Evolutionary conservation across 805 yeast species (phyloP).

Genomic region (Wickerhamiella allomyrinae): DNA sequence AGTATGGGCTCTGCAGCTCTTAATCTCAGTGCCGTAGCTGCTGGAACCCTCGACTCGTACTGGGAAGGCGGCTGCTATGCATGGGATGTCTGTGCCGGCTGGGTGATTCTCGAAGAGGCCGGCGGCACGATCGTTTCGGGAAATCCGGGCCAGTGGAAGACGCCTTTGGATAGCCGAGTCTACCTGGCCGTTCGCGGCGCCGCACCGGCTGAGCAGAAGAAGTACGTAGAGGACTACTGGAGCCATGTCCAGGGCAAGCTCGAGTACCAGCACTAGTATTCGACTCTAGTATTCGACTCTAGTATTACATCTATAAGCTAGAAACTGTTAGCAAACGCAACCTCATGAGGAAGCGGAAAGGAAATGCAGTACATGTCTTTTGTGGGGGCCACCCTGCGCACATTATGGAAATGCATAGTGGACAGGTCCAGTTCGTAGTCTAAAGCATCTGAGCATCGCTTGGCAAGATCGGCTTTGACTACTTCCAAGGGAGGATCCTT

Average conservation of each 20-base stretch:
- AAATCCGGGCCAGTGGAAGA: constrained; percentile 34
- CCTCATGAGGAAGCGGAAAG: constrained; percentile 40
- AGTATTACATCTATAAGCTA: too few relatives aligned
- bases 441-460: constrained; percentile 35
- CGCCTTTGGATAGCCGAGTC: constrained; percentile 37
- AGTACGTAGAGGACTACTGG: constrained; percentile 38
- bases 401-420: constrained; percentile 55
- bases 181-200: constrained; percentile 47
- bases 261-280: constrained; percentile 23
- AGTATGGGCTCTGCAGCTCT: constrained; percentile 52
- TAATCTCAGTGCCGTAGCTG: constrained; percentile 43
- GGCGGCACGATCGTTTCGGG: constrained; percentile 48
- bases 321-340: constrained; percentile 18
- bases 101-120: constrained; percentile 45
- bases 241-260: constrained; percentile 33
- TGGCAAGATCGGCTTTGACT: constrained; percentile 49
- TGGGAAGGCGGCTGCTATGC: constrained; percentile 62
- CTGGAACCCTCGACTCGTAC: constrained; percentile 45
- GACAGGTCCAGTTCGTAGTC: constrained; percentile 33
- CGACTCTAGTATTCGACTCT: neutral
- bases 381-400: constrained; percentile 90
- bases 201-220: constrained; percentile 30
- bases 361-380: constrained; percentile 90
- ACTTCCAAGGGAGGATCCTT: constrained; percentile 59
- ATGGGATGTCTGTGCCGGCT: constrained; percentile 61